phyloP scores from a whole-genome alignment of 164 flowering plant genomes.

The Liquidambar formosana region DNA sequence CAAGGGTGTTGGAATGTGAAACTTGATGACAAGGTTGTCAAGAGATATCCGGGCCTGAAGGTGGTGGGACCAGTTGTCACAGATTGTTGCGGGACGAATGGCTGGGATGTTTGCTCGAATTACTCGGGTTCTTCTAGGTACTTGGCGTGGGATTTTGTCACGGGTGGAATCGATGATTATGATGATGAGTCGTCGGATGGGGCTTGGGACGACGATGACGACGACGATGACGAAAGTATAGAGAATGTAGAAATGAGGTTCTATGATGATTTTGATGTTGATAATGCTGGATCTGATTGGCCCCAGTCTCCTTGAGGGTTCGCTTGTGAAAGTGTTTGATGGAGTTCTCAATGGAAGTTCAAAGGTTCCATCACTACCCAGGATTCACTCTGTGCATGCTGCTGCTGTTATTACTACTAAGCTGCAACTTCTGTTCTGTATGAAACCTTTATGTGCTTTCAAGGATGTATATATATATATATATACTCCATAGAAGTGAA shows the following conservation, averaged over 20 bases:
- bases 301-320: constrained; percentile 30
- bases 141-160: constrained; percentile 46
- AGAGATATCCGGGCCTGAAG: background rate
- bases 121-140: constrained; percentile 17
- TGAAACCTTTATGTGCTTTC: constrained; percentile 18
- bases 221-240: constrained; percentile 43
- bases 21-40: constrained; percentile 8
- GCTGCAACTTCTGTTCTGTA: constrained; percentile 14
- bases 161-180: constrained; percentile 29
- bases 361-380: background rate
- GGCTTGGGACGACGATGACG: constrained; percentile 47
- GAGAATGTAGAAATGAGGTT: constrained; percentile 50
- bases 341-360: constrained; percentile 11
- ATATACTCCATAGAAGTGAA: constrained; percentile 13
- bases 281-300: constrained; percentile 36
- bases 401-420: constrained; percentile 8
- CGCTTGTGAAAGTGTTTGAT: background rate
- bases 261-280: constrained; percentile 38
- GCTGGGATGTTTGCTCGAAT: constrained; percentile 8
- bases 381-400: background rate
- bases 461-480: constrained; percentile 21
- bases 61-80: constrained; percentile 7
- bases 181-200: constrained; percentile 33
- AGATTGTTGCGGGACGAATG: background rate
- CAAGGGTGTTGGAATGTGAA: constrained; percentile 62